These are phyloP conservation scores for Vicia villosa DNA, from an alignment of 306 rosid species.

Conservation along the genomic window DNA sequence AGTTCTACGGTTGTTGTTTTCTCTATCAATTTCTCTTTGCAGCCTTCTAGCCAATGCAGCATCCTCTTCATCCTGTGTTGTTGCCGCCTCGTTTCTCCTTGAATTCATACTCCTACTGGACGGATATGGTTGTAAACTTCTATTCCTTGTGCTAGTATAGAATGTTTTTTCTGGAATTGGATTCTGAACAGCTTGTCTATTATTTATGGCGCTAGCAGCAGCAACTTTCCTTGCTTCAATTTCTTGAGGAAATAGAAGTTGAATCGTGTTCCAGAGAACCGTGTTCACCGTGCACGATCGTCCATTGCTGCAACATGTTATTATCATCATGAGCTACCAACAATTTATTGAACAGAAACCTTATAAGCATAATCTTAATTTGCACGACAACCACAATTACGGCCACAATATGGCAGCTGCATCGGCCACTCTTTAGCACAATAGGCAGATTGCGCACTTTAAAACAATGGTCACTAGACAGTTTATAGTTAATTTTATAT, in stretches of 20 bases:
- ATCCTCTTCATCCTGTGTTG: conserved; percentile 39
- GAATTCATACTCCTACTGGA: conserved; percentile 43
- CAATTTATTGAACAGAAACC: not conserved
- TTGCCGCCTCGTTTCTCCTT: conserved; percentile 43
- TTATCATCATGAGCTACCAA: not conserved
- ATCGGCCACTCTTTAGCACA: not conserved
- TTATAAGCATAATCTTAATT: not conserved
- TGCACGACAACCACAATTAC: not conserved
- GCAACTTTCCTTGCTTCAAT: conserved; percentile 75
- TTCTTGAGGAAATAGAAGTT: conserved; percentile 88
- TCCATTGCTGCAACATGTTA: conserved; percentile 64
- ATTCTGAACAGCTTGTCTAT: conserved; percentile 37
- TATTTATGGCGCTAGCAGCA: conserved; percentile 46
- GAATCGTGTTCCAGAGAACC: conserved; percentile 97
- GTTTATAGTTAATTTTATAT: no score
- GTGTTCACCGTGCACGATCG: conserved; percentile 91
- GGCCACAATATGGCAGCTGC: not conserved
- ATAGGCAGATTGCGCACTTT: not conserved
- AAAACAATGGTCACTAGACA: no score
- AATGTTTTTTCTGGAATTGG: conserved; percentile 52
- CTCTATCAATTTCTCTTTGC: conserved; percentile 37
- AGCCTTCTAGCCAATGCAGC: conserved; percentile 45
- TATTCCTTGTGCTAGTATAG: conserved; percentile 45
- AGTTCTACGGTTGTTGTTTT: not conserved
- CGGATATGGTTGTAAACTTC: conserved; percentile 26